A percentile compares a stretch with the other conserved stretches of the same genome.
Evolutionary conservation across 2,329 filamentous ascomycete genomes (phyloP).

Genomic region (Phaeoacremonium minimum): DNA sequence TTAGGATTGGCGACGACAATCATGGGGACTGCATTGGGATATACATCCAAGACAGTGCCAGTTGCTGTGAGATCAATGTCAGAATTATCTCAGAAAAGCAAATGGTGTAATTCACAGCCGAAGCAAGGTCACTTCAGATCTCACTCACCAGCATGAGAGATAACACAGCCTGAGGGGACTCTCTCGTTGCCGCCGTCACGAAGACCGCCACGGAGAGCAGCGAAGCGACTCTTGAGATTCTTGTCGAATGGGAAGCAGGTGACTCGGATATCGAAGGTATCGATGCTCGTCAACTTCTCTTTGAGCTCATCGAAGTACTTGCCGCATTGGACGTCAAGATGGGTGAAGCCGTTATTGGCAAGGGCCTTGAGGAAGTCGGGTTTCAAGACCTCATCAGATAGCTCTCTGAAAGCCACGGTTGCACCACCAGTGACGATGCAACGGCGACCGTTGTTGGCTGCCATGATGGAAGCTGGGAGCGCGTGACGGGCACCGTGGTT

Average conservation of each 20-base stretch:
- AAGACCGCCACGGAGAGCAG: no score
- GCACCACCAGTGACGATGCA: conserved; percentile 92
- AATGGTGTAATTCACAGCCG: no score
- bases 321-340: conserved; percentile 79
- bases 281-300: conserved; percentile 17
- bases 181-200: conserved; percentile 40
- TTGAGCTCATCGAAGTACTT: conserved; percentile 56
- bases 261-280: conserved; percentile 37
- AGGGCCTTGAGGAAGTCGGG: conserved; percentile 61
- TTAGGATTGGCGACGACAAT: conserved; percentile 83
- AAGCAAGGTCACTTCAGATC: no score
- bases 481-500: no score
- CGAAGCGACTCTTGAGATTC: conserved; percentile 54
- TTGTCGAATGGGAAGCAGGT: conserved; percentile 64
- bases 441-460: no score
- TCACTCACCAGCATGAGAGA: conserved; percentile 89
- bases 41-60: conserved; percentile 80
- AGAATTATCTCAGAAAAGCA: no score
- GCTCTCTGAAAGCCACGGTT: conserved; percentile 73
- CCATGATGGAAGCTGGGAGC: no score
- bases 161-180: conserved; percentile 63
- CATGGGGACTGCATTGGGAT: conserved; percentile 70
- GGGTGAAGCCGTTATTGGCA: conserved; percentile 56
- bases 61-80: conserved; percentile 56
- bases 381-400: conserved; percentile 64